Base-by-base conservation (phyloP, 495 filamentous ascomycete species). In the Pyrenula aspistea region DNA sequence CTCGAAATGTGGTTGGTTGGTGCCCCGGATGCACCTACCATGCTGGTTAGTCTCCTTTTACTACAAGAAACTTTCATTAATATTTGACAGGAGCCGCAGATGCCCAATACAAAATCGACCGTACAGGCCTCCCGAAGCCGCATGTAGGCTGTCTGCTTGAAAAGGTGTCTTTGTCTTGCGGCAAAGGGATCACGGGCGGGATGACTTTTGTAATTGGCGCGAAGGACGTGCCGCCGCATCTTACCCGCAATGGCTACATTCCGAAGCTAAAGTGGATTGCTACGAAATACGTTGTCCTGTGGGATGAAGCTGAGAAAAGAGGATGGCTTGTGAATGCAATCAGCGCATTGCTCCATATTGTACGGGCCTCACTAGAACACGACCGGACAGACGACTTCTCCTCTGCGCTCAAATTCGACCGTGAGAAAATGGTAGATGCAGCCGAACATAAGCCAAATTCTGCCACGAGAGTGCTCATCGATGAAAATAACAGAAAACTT, bases 311-410 rank as follows among this genome's bases (percentile, higher is more conserved):
- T 23, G 63, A 68, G 10, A 64, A 67, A 22, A 61, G 65, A 47
- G 72, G 65, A 1, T 75, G 72, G 72, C 56, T 73, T 1, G 60
- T 73, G 1, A 65, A 75, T 51, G 72, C 70, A 31, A 55, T 63
- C 21, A 69, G 67, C 53, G 68, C 69, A 2, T 53, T 75, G 2
- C 64, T 73, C n/a, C 71, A 75, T 56, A 60, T 73, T 22, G 54
- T 72, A 19, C 66, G 68, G 10, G 63, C 69, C 12, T 71, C 68
- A 1, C 48, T 74, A 48, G 55, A 31, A n/a, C 51, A 50, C 2
- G 57, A 60, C 31, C 36, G 49, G 15, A 49, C 24, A 12, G 31
- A 53, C 1, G 52, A 57, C 20, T 51, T 60, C 3, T 24, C 42
- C 24, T 50, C 55, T 10, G 59, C 53, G 25, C 15, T 42, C 15